phyloP scores from a whole-genome alignment of 225 moss, liverwort and hornwort genomes.

The Antitrichia curtipendula region DNA sequence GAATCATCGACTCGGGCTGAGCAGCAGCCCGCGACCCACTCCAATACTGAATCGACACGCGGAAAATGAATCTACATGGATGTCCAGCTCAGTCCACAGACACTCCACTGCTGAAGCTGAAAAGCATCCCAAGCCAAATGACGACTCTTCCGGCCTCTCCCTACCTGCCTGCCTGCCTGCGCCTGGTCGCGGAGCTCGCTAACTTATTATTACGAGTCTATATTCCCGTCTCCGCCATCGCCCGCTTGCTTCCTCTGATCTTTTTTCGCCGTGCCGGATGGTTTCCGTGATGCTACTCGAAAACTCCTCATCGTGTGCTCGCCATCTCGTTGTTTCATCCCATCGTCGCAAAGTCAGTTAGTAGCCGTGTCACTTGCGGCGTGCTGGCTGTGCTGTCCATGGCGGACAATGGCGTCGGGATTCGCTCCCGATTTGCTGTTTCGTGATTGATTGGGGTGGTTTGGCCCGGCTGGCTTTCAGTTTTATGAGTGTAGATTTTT shows the following conservation, averaged over 20 bases:
- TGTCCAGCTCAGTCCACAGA: too few species aligned
- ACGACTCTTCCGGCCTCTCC: too few species aligned
- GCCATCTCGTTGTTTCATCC: background rate
- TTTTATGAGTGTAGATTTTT: background rate
- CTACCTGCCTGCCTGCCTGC: too few species aligned
- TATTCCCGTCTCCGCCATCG: too few species aligned
- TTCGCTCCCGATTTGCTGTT: background rate
- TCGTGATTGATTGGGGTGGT: background rate
- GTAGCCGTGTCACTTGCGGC: background rate
- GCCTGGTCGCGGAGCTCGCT: too few species aligned
- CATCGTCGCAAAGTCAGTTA: background rate
- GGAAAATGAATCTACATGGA: too few species aligned
- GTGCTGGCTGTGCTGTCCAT: background rate
- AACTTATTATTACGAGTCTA: too few species aligned
- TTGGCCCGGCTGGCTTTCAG: background rate
- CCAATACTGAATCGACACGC: too few species aligned
- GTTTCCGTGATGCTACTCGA: background rate
- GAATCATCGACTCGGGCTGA: too few species aligned
- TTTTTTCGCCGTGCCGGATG: background rate
- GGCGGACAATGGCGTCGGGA: background rate
- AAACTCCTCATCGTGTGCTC: background rate
- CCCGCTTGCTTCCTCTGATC: background rate
- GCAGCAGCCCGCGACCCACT: too few species aligned
- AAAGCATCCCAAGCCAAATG: too few species aligned
- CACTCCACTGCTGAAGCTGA: too few species aligned